Conservation (phyloP, 805 yeast genomes). For the Candida corydali region DNA sequence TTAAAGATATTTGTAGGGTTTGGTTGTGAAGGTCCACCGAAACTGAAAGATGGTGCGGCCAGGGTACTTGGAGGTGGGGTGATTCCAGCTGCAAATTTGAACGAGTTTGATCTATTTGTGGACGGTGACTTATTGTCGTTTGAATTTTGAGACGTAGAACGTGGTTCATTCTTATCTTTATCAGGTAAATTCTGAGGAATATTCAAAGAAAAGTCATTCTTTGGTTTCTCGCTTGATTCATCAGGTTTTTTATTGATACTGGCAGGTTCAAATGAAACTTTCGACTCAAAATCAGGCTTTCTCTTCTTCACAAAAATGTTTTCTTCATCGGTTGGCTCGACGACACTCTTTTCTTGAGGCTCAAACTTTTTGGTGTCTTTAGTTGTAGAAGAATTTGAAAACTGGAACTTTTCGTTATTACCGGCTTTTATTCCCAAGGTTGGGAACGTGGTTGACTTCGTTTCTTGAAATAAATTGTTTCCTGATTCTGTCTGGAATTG, state of each 20-base stretch:
- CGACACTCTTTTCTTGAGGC: no score
- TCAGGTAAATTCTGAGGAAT: no score
- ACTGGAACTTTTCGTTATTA: background rate
- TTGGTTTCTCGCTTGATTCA: background rate
- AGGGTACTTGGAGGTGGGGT: conserved; percentile 4
- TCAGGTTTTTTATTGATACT: background rate
- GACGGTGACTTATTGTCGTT: background rate
- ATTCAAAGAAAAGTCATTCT: background rate
- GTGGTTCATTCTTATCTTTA: no score
- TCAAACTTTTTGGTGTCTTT: no score
- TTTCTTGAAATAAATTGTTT: no score
- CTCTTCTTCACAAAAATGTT: no score
- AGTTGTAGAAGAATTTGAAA: background rate
- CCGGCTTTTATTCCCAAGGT: background rate
- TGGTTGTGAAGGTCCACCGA: background rate
- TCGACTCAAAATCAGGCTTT: background rate
- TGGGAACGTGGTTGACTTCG: background rate
- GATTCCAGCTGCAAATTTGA: conserved; percentile 12
- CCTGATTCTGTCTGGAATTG: no score
- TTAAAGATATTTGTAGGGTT: background rate
- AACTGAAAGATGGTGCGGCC: conserved; percentile 2
- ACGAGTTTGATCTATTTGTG: conserved; percentile 3
- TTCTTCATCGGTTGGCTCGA: no score
- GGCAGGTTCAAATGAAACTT: background rate
- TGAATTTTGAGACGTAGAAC: no score